Conservation (phyloP, 257 asterid genomes). For the Catharanthus roseus region DNA sequence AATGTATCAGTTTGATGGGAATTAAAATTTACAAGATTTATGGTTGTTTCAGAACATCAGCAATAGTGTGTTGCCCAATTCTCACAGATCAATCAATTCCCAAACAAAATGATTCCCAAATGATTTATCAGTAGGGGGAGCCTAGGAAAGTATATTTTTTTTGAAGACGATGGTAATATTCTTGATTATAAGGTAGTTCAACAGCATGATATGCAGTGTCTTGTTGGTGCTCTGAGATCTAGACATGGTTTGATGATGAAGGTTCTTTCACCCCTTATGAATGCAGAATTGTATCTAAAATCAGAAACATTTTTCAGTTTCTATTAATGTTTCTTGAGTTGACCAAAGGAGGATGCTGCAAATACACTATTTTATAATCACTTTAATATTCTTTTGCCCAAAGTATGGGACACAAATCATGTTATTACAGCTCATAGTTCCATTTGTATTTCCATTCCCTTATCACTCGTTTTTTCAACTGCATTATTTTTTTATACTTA, state of each 20-base stretch:
- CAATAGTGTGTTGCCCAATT: not conserved
- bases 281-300: not conserved
- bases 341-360: not conserved
- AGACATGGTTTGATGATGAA: not conserved
- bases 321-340: not conserved
- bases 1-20: not conserved
- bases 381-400: not conserved
- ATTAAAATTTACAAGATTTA: not conserved
- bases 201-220: not conserved
- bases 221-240: not conserved
- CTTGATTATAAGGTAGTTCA: not conserved
- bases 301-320: not conserved
- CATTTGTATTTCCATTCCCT: not conserved
- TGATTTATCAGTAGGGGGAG: too few relatives aligned
- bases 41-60: not conserved
- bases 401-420: slow-evolving; percentile 4
- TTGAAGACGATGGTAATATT: not conserved
- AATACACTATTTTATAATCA: not conserved
- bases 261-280: not conserved
- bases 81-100: not conserved
- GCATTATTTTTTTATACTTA: not conserved
- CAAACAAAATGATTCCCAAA: not conserved
- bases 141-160: not conserved
- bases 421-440: not conserved
- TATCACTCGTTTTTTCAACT: not conserved